Base-by-base conservation (phyloP, 306 rosid genomes). In the barrel medic (Medicago truncatula) region DNA sequence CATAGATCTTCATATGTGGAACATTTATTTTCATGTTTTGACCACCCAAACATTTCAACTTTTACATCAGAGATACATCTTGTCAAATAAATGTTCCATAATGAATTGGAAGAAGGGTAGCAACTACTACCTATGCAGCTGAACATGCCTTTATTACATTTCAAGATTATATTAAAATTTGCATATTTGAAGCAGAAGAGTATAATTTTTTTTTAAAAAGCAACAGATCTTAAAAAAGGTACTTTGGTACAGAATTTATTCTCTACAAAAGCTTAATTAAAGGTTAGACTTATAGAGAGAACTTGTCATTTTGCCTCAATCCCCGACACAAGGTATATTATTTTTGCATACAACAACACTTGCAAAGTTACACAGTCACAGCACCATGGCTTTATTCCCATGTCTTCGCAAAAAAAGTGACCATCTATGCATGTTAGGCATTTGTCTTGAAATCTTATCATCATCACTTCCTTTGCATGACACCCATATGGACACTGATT, bases 321-420 rank as follows among this genome's bases (percentile, higher is more conserved):
- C 44, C 83, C 93, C 90, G 88, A 92, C 97, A 90, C 76, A 50
- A 12, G 78, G 77, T 78, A 82, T 74, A 78, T 57, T 83, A 75
- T 69, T 83, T 79, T 80, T 80, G 80, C 85, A 82, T 72, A 82
- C 69, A 74, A 78, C 74, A 76, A 71, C 73, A 70, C 80, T 57
- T 44, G 17, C 65, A 50, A 60, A 50, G 28, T 23, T 44, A 17
- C 65, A 50, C 65, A 50, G 28, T 23, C 68, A 71, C 70, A 71
- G 67, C 78, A 71, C 71, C 82, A 38, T 71, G 75, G 61, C 78
- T 83, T 79, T 83, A 75, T 79, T 69, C 75, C 74, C 67, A 78
- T 73, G 80, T 76, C 77, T 58, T 56, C 5, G 76, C 79, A 83
- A 58, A 62, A 75, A 86, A 76, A 82, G 83, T 79, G 15, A 60